Evolutionary conservation across 805 yeast genomes (phyloP).

Genomic region (Wickerhamomyces bisporus): DNA sequence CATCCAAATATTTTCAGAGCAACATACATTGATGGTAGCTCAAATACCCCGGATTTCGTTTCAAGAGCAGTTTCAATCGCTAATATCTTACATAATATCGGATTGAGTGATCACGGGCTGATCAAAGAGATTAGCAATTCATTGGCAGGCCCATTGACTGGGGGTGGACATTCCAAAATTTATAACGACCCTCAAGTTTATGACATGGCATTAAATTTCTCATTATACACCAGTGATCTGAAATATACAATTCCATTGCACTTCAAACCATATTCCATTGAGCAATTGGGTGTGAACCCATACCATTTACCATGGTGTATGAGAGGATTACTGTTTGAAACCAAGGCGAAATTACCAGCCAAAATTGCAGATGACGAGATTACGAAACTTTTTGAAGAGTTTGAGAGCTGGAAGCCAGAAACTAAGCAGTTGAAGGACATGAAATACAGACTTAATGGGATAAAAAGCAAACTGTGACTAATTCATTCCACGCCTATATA

Average conservation of each 20-base stretch:
- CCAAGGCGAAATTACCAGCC: constrained; percentile 34
- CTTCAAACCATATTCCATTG: constrained; percentile 47
- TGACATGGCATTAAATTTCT: constrained; percentile 68
- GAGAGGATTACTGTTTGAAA: constrained; percentile 72
- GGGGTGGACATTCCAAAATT: constrained; percentile 90
- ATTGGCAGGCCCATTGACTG: constrained; percentile 86
- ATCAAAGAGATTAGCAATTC: constrained; percentile 76
- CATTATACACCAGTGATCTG: constrained; percentile 67
- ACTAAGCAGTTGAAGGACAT: constrained; percentile 77
- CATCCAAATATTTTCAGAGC: constrained; percentile 92
- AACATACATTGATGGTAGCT: constrained; percentile 79
- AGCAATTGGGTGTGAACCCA: constrained; percentile 71
- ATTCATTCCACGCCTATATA: too few species aligned
- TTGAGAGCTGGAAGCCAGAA: constrained; percentile 85
- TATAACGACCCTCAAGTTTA: constrained; percentile 85
- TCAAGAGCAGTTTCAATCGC: constrained; percentile 69
- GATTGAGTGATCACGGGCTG: constrained; percentile 80
- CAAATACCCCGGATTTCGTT: constrained; percentile 76
- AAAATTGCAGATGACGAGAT: constrained; percentile 54
- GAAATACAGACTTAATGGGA: constrained; percentile 69
- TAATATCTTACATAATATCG: constrained; percentile 67
- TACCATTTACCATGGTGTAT: constrained; percentile 90
- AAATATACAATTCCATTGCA: constrained; percentile 34
- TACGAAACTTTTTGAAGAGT: constrained; percentile 56
- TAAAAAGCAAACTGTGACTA: constrained; percentile 27